A percentile compares a stretch with the other conserved stretches of the same genome.
phyloP scores from a whole-genome alignment of 2,329 filamentous ascomycete genomes.

The Phoma sp. region DNA sequence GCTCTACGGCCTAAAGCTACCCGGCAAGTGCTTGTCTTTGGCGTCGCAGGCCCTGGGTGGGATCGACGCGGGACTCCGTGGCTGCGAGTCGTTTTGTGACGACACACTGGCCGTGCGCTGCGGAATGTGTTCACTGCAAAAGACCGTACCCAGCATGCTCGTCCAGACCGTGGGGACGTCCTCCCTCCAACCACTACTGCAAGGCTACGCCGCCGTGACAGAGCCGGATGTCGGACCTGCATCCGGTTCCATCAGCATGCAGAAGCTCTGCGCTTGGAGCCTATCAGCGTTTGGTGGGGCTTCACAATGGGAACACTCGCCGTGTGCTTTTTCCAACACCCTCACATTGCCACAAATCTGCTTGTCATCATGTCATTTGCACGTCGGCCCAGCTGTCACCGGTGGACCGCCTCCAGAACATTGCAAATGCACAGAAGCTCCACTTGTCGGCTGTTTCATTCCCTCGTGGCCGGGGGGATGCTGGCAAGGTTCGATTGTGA shows the following conservation, averaged over 20 bases:
- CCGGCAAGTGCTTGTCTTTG: conserved; percentile 14
- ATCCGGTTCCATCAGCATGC: conserved; percentile 14
- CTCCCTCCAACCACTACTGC: conserved; percentile 14
- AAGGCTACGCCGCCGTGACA: conserved; percentile 18
- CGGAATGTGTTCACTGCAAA: conserved; percentile 11
- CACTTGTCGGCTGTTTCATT: conserved; percentile 16
- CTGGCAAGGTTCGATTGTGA: conserved; percentile 12
- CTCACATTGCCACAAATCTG: background rate
- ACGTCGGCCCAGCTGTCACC: conserved; percentile 5
- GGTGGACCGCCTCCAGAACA: conserved; percentile 12
- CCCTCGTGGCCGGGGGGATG: conserved; percentile 14
- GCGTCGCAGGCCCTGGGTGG: conserved; percentile 11
- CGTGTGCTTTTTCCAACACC: background rate
- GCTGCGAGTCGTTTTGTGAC: conserved; percentile 9
- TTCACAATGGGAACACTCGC: conserved; percentile 10
- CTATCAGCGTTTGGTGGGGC: conserved; percentile 6
- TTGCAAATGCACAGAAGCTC: conserved; percentile 13
- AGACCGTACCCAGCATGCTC: conserved; percentile 3
- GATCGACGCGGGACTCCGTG: conserved; percentile 14
- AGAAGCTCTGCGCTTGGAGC: conserved; percentile 2
- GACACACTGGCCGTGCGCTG: conserved; percentile 15
- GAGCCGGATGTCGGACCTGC: conserved; percentile 17
- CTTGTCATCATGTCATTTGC: conserved; percentile 15
- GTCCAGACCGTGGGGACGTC: conserved; percentile 13
- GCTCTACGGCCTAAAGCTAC: conserved; percentile 10